A percentile compares a stretch with the other conserved stretches of the same genome.
Evolutionary conservation across 352 stramenopile genomes (phyloP).

Genomic region (Phytopythium chamaehyphon): DNA sequence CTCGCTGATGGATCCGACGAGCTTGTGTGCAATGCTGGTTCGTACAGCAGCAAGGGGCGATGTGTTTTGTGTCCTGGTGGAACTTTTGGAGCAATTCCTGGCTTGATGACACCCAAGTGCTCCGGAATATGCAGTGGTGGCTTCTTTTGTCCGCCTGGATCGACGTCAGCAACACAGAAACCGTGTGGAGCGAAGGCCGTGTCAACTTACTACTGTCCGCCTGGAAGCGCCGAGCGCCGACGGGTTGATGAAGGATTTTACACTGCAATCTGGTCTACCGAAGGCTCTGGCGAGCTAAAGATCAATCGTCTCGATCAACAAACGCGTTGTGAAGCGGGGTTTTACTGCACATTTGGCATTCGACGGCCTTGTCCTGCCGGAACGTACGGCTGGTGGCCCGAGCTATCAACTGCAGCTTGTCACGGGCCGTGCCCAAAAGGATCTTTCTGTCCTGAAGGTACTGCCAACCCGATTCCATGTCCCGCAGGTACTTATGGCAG

Average conservation of each 20-base stretch:
- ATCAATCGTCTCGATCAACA: conserved; percentile 8
- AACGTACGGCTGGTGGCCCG: conserved; percentile 33
- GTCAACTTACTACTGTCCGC: conserved; percentile 54
- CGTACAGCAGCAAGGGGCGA: conserved; percentile 24
- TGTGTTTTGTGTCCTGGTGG: conserved; percentile 47
- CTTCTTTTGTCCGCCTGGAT: conserved; percentile 59
- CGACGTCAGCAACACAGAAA: conserved; percentile 42
- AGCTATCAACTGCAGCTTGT: conserved; percentile 28
- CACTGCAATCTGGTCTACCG: conserved; percentile 15
- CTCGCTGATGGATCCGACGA: conserved; percentile 11
- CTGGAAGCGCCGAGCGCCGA: conserved; percentile 33
- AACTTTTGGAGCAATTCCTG: conserved; percentile 36
- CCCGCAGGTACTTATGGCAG: conserved; percentile 42
- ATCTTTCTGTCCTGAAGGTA: conserved; percentile 53
- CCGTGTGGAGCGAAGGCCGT: conserved; percentile 25
- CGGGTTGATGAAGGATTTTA: conserved; percentile 52
- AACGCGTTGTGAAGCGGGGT: conserved; percentile 52
- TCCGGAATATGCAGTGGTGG: conserved; percentile 43
- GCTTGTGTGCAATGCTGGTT: conserved; percentile 37
- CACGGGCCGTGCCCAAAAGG: conserved; percentile 39
- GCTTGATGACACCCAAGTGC: conserved; percentile 31
- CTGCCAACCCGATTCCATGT: conserved; percentile 38
- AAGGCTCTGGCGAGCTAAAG: conserved; percentile 2
- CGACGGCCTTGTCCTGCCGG: conserved; percentile 47
- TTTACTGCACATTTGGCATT: conserved; percentile 58